These are phyloP conservation scores for Sequoiadendron giganteum DNA, from an alignment of 75 land plant genomes.

Conservation along the genomic window DNA sequence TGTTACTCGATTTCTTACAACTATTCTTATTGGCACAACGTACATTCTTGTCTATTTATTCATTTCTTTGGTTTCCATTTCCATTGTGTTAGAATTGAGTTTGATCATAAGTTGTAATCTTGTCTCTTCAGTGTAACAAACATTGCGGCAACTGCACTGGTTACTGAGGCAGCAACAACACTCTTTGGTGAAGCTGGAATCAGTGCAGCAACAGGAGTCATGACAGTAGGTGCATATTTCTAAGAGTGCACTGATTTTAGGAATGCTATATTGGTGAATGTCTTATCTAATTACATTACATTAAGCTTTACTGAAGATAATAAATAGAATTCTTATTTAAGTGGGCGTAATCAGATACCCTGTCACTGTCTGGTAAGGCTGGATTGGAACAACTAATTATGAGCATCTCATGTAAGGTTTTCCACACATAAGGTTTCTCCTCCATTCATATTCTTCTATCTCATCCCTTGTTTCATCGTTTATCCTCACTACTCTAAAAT, in stretches of 20 bases:
- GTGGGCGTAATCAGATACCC: not conserved
- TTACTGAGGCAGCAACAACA: constrained; percentile 88
- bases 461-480: not conserved
- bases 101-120: not conserved
- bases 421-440: not conserved
- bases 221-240: constrained; percentile 61
- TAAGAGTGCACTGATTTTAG: not conserved
- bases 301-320: not conserved
- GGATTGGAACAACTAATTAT: not conserved
- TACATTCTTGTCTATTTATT: constrained; percentile 22
- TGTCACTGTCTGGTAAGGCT: not conserved
- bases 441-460: not conserved
- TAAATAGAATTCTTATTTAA: not conserved
- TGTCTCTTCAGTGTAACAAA: constrained; percentile 53
- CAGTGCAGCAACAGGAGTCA: constrained; percentile 93
- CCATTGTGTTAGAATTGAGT: not conserved
- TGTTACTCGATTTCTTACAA: constrained; percentile 88
- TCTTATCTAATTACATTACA: not conserved
- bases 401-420: not conserved
- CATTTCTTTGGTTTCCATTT: not conserved
- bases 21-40: constrained; percentile 97
- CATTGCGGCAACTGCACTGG: constrained; percentile 89
- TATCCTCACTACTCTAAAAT: not conserved
- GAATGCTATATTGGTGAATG: not conserved
- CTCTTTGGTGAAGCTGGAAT: constrained; percentile 97